Evolutionary conservation across 768 basidiomycete species (phyloP).

Genomic region (Pleurotus ostreatus): DNA sequence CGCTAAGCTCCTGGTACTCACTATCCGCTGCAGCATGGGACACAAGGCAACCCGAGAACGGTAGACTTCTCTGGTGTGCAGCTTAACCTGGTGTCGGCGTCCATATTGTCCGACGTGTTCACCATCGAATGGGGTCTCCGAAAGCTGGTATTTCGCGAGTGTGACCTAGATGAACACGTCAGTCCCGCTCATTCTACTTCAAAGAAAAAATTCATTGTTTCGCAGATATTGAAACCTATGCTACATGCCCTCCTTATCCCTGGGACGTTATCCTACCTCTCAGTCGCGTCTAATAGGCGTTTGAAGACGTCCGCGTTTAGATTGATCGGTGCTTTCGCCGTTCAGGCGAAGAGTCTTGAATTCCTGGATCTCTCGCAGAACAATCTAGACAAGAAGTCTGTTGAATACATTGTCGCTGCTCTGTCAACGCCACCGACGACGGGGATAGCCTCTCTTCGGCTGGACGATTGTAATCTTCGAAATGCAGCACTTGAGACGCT

Average conservation of each 20-base stretch:
- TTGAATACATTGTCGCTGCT: constrained; percentile 77
- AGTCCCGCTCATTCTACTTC: constrained; percentile 18
- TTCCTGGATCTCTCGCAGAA: constrained; percentile 93
- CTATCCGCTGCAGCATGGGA: constrained; percentile 39
- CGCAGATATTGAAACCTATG: constrained; percentile 79
- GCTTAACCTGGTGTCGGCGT: constrained; percentile 64
- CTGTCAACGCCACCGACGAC: constrained; percentile 50
- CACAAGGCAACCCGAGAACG: constrained; percentile 55
- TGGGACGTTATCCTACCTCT: constrained; percentile 73
- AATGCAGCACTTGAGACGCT: constrained; percentile 74
- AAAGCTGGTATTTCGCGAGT: constrained; percentile 82
- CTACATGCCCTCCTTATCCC: constrained; percentile 88
- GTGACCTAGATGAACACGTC: constrained; percentile 82
- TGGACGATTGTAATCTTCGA: constrained; percentile 83
- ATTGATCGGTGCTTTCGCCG: constrained; percentile 72
- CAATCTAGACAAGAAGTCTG: constrained; percentile 73
- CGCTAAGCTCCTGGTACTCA: neutral
- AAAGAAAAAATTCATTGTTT: neutral
- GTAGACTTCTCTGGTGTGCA: constrained; percentile 81
- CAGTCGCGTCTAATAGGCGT: constrained; percentile 81
- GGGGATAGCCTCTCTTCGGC: constrained; percentile 70
- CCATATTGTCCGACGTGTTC: constrained; percentile 87
- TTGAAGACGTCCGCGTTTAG: constrained; percentile 76
- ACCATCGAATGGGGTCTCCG: constrained; percentile 90
- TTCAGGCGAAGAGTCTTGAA: constrained; percentile 72